These are phyloP conservation scores for Hordeum vulgare DNA, from an alignment of 176 grass and related monocot genomes.

Conservation along the genomic window MorexV3_pseudomolecules_assembly NC_058522.1:382959233-382959732, in stretches of 20 bases:
- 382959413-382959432: slow-evolving; percentile 91
- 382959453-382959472: slow-evolving; percentile 97
- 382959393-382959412: slow-evolving; percentile 87
- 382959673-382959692: slow-evolving; percentile 77
- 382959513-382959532: slow-evolving; percentile 4
- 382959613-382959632: slow-evolving; percentile 88
- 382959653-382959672: slow-evolving; percentile 92
- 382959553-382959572: slow-evolving; percentile 24
- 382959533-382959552: neutral
- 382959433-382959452: slow-evolving; percentile 95
- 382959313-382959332: slow-evolving; percentile 11
- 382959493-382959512: neutral
- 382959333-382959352: slow-evolving; percentile 17
- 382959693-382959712: neutral
- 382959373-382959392: slow-evolving; percentile 65
- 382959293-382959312: slow-evolving; percentile 5
- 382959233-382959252: slow-evolving; percentile 99
- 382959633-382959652: slow-evolving; percentile 92
- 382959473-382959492: slow-evolving; percentile 41
- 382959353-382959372: slow-evolving; percentile 5
- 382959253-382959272: slow-evolving; percentile 97
- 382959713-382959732: neutral
- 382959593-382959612: slow-evolving; percentile 98
- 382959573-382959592: slow-evolving; percentile 7
- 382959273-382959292: slow-evolving; percentile 48